phyloP scores from a whole-genome alignment of 305 asterid genomes.

The Solanum hybrid region DNA sequence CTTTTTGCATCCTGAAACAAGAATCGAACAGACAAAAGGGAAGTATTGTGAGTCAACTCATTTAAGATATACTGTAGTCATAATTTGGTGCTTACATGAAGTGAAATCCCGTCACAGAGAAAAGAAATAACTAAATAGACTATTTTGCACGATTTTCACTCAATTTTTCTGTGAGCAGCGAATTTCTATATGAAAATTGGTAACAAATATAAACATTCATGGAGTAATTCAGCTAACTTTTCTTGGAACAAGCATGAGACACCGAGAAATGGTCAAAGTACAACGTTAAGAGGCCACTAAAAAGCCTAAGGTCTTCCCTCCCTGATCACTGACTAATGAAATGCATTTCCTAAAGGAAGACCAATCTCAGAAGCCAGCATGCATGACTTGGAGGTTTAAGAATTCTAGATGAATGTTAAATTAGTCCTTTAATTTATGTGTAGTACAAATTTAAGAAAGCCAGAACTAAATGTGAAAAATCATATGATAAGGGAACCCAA shows the following conservation, averaged over 20 bases:
- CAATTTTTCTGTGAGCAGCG: neutral
- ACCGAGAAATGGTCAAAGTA: neutral
- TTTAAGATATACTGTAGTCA: neutral
- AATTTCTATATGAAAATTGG: neutral
- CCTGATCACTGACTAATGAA: neutral
- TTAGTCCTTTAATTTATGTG: neutral
- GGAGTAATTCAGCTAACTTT: neutral
- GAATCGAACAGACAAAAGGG: neutral
- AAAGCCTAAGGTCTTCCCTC: neutral
- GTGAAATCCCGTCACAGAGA: neutral
- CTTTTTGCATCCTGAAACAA: conserved; percentile 58
- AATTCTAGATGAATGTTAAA: neutral
- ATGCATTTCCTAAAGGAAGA: neutral
- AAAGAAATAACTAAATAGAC: neutral
- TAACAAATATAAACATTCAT: neutral
- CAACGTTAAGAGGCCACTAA: neutral
- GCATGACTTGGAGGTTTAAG: neutral
- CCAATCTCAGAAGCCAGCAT: neutral
- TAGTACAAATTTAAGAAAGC: neutral
- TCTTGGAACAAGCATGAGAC: neutral
- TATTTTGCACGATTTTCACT: neutral
- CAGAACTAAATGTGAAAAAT: neutral
- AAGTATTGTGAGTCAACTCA: neutral
- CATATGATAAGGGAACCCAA: neutral
- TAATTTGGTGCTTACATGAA: conserved; percentile 1